phyloP scores from a whole-genome alignment of 2,329 filamentous ascomycete genomes.

The Tolypocladium guangdongense region DNA sequence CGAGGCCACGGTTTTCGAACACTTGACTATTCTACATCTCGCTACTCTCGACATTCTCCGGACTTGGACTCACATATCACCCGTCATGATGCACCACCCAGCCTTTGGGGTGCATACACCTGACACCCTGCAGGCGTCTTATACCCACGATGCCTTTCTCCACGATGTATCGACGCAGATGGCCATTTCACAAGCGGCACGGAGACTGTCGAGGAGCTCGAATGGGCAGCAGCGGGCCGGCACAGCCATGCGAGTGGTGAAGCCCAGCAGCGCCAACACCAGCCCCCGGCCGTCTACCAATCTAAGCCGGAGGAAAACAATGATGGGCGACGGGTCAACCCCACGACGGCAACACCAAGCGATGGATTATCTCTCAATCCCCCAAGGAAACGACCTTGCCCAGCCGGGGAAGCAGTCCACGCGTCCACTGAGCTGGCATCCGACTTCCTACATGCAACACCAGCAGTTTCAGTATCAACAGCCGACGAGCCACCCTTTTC shows the following conservation, averaged over 20 bases:
- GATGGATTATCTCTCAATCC: slow-evolving; percentile 21
- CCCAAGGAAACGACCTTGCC: neutral
- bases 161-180: slow-evolving; percentile 44
- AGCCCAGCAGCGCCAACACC: slow-evolving; percentile 57
- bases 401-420: slow-evolving; percentile 5
- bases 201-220: slow-evolving; percentile 37
- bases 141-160: slow-evolving; percentile 29
- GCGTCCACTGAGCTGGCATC: slow-evolving; percentile 58
- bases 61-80: neutral
- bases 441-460: slow-evolving; percentile 40
- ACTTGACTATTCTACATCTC: neutral
- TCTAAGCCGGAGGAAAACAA: slow-evolving; percentile 42
- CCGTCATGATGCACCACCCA: slow-evolving; percentile 20
- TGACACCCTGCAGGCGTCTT: slow-evolving; percentile 14
- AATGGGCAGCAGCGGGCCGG: slow-evolving; percentile 39
- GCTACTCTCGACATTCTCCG: neutral
- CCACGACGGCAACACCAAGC: slow-evolving; percentile 35
- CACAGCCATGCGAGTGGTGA: slow-evolving; percentile 47
- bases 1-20: neutral
- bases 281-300: slow-evolving; percentile 48
- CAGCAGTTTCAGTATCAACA: slow-evolving; percentile 26
- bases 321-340: slow-evolving; percentile 39
- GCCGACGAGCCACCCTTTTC: slow-evolving; percentile 26
- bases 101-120: slow-evolving; percentile 14
- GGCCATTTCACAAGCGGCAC: slow-evolving; percentile 32